Evolutionary conservation across 768 basidiomycete species (phyloP).

Genomic region (Hypholoma sublateritium): DNA sequence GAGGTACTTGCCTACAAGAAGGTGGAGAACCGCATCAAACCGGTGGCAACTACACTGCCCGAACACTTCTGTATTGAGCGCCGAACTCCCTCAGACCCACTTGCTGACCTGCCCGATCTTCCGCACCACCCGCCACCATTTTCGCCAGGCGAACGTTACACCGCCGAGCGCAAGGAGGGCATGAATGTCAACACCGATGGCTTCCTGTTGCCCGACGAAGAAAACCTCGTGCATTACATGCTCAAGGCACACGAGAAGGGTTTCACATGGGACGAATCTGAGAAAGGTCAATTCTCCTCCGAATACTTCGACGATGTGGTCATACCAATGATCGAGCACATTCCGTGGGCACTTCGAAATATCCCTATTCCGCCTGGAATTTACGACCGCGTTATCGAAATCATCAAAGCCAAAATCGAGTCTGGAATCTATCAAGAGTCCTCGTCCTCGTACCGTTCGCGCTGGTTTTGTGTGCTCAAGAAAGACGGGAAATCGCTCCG

Average conservation of each 20-base stretch:
- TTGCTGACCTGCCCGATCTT: too few species aligned
- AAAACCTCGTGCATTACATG: too few species aligned
- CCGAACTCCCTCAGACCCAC: too few species aligned
- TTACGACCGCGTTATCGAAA: constrained; percentile 23
- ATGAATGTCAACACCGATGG: too few species aligned
- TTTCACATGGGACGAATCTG: too few species aligned
- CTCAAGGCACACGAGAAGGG: too few species aligned
- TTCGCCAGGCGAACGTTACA: too few species aligned
- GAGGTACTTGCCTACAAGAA: constrained; percentile 11
- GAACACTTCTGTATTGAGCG: constrained; percentile 3
- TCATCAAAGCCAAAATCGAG: constrained; percentile 30
- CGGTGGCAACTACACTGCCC: constrained; percentile 21
- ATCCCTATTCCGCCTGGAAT: constrained; percentile 36
- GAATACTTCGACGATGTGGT: constrained; percentile 21
- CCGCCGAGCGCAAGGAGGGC: too few species aligned
- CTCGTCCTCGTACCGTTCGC: constrained; percentile 31
- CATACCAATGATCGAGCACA: constrained; percentile 31
- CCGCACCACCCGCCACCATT: too few species aligned
- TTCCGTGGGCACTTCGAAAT: constrained; percentile 32
- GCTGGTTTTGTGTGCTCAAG: constrained; percentile 39
- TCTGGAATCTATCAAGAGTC: constrained; percentile 37
- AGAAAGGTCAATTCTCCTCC: too few species aligned
- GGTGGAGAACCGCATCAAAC: constrained; percentile 21
- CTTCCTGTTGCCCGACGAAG: too few species aligned
- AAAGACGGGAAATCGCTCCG: constrained; percentile 28